phyloP scores from a whole-genome alignment of 805 yeast genomes.

The Peterozyma xylosa region DNA sequence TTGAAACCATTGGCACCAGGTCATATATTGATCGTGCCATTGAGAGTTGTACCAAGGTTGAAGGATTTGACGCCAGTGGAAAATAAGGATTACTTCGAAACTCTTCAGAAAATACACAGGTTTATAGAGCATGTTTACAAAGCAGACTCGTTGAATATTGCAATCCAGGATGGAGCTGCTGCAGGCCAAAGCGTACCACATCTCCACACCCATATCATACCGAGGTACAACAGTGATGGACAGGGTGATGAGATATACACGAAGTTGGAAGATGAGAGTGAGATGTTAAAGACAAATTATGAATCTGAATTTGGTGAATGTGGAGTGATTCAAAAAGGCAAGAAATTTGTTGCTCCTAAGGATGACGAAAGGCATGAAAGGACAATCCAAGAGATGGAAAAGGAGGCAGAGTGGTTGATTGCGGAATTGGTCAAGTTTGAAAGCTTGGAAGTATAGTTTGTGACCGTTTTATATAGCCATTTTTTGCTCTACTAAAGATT shows the following conservation, averaged over 20 bases:
- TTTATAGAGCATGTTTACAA: constrained; percentile 61
- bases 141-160: constrained; percentile 81
- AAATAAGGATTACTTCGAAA: constrained; percentile 64
- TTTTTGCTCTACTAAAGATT: too few species aligned
- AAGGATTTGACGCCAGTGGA: constrained; percentile 70
- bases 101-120: constrained; percentile 63
- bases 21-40: constrained; percentile 84
- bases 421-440: constrained; percentile 27
- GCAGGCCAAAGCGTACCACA: constrained; percentile 98
- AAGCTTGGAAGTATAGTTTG: too few species aligned
- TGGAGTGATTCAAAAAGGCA: constrained; percentile 13
- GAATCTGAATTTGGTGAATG: constrained; percentile 22
- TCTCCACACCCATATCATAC: constrained; percentile 89
- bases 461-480: too few species aligned
- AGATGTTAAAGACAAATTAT: constrained; percentile 33
- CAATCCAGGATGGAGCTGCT: constrained; percentile 94
- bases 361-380: constrained; percentile 56
- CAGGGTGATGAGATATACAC: constrained; percentile 68
- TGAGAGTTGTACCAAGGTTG: constrained; percentile 58
- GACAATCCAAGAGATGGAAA: constrained; percentile 54
- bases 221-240: constrained; percentile 57
- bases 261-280: constrained; percentile 49
- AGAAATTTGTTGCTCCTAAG: constrained; percentile 21
- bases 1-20: constrained; percentile 91
- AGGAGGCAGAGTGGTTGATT: constrained; percentile 58